Evolutionary conservation across 164 flowering plant species (phyloP).

Genomic region (Hamamelis virginiana): DNA sequence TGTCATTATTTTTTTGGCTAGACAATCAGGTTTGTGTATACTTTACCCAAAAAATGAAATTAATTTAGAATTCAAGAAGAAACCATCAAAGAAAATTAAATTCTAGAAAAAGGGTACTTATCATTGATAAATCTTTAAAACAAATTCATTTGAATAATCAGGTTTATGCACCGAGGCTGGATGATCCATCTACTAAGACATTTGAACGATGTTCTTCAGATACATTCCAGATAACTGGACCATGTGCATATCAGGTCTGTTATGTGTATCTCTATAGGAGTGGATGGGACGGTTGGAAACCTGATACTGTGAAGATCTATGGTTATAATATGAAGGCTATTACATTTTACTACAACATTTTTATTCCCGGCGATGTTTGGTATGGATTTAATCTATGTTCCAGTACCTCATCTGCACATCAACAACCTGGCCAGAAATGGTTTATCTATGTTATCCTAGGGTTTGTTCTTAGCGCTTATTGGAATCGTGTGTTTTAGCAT

Average conservation of each 20-base stretch:
- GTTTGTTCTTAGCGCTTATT: slow-evolving; percentile 6
- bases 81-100: background rate
- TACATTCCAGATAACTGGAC: slow-evolving; percentile 58
- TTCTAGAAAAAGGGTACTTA: background rate
- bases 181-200: slow-evolving; percentile 60
- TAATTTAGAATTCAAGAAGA: background rate
- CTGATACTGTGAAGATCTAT: slow-evolving; percentile 39
- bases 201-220: slow-evolving; percentile 81
- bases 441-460: slow-evolving; percentile 9
- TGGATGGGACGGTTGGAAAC: slow-evolving; percentile 68
- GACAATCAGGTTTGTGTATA: background rate
- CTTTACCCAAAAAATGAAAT: background rate
- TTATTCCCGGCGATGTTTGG: slow-evolving; percentile 45
- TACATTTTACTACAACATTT: slow-evolving; percentile 42
- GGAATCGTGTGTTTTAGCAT: background rate
- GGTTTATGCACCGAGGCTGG: slow-evolving; percentile 74
- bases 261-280: slow-evolving; percentile 51
- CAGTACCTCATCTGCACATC: slow-evolving; percentile 18
- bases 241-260: slow-evolving; percentile 63
- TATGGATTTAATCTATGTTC: slow-evolving; percentile 47
- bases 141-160: slow-evolving; percentile 13
- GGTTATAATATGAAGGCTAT: slow-evolving; percentile 36
- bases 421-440: background rate
- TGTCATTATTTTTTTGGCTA: no score
- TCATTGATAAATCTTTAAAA: no score